Evolutionary conservation across 1,284 basidiomycete genomes (phyloP).

Genomic region (Cutaneotrichosporon dermatis): DNA sequence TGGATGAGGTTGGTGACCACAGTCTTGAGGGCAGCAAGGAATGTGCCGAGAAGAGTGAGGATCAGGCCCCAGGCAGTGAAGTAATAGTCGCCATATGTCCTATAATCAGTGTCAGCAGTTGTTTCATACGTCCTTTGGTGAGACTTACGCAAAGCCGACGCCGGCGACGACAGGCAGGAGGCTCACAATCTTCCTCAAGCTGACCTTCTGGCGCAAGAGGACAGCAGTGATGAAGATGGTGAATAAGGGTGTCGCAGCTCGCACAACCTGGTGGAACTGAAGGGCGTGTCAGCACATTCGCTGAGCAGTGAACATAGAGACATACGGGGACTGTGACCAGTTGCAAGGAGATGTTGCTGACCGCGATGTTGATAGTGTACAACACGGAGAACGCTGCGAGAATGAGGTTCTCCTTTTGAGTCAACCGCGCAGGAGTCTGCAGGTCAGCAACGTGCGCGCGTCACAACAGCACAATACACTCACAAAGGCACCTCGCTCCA

Average conservation of each 20-base stretch:
- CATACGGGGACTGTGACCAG: slow-evolving; percentile 85
- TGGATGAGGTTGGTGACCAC: slow-evolving; percentile 79
- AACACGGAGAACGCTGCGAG: slow-evolving; percentile 75
- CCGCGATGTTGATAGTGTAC: slow-evolving; percentile 86
- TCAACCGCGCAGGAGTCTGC: slow-evolving; percentile 57
- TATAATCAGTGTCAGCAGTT: not conserved
- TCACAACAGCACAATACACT: slow-evolving; percentile 20
- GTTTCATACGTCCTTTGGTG: too few relatives aligned
- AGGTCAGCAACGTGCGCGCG: not conserved
- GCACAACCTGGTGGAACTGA: slow-evolving; percentile 90
- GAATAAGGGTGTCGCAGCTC: slow-evolving; percentile 86
- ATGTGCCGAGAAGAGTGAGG: slow-evolving; percentile 78
- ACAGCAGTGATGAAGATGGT: slow-evolving; percentile 68
- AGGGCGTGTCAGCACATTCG: too few relatives aligned
- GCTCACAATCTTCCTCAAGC: slow-evolving; percentile 59
- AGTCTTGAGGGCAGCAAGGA: slow-evolving; percentile 86
- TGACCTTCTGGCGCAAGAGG: slow-evolving; percentile 49
- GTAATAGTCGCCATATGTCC: slow-evolving; percentile 86
- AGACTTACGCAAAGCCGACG: slow-evolving; percentile 72
- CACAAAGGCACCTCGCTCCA: slow-evolving; percentile 59
- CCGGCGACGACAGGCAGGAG: slow-evolving; percentile 84
- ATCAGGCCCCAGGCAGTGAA: slow-evolving; percentile 75
- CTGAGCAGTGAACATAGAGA: too few relatives aligned
- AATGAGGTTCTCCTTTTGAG: slow-evolving; percentile 58
- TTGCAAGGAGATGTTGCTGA: slow-evolving; percentile 80